Evolutionary conservation across 1,139 yeast species (phyloP).

Genomic region (Kodamaea anthophila): DNA sequence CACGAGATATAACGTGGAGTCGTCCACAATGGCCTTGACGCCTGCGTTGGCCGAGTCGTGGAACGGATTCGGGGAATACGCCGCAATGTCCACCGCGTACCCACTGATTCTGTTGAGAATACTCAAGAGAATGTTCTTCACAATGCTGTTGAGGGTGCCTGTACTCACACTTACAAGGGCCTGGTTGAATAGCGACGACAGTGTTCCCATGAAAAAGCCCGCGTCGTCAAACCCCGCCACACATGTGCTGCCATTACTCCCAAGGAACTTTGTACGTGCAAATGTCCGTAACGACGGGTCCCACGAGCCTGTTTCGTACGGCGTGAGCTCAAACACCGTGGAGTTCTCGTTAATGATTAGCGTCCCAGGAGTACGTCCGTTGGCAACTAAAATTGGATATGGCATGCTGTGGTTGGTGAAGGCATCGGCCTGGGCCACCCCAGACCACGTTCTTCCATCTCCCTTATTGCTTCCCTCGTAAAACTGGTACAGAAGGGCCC

Average conservation of each 20-base stretch:
- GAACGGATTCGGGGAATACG: constrained; percentile 40
- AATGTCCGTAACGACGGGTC: constrained; percentile 33
- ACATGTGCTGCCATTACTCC: constrained; percentile 37
- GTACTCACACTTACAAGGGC: constrained; percentile 18
- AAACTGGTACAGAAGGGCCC: constrained; percentile 36
- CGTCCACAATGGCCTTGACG: constrained; percentile 18
- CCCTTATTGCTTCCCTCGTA: constrained; percentile 22
- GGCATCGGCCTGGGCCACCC: constrained; percentile 21
- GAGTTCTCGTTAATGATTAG: constrained; percentile 30
- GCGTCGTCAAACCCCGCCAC: constrained; percentile 58
- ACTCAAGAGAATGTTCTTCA: constrained; percentile 22
- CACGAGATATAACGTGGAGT: constrained; percentile 54
- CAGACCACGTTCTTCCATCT: constrained; percentile 34
- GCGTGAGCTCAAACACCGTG: constrained; percentile 36
- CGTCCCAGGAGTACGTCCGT: constrained; percentile 35
- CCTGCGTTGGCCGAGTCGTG: constrained; percentile 13
- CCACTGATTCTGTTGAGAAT: constrained; percentile 23
- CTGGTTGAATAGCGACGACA: constrained; percentile 61
- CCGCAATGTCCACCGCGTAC: constrained; percentile 33
- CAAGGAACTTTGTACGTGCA: constrained; percentile 28
- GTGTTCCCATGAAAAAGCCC: constrained; percentile 69
- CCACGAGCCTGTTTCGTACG: constrained; percentile 43
- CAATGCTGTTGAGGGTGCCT: constrained; percentile 15
- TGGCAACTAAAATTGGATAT: constrained; percentile 34
- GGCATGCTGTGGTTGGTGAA: constrained; percentile 36